Evolutionary conservation across 108 stramenopile species (phyloP), one percentile per base, ranked within the genome.

Genomic region (Fistulifera pelliculosa): DNA sequence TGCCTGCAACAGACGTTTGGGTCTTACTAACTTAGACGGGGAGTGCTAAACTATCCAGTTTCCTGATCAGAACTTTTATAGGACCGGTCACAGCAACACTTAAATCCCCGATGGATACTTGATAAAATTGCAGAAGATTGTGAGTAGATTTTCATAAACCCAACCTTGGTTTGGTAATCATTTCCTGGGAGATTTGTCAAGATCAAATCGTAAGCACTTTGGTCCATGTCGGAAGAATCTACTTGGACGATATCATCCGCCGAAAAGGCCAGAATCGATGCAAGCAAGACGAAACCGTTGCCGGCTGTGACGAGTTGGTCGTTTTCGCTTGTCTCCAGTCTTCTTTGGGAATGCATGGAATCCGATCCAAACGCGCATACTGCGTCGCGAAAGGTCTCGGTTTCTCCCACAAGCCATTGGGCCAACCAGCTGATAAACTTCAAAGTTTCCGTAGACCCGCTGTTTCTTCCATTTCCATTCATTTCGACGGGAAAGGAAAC

Each of bases 71-170:
- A 56, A 73, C 72, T 24, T 79, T 60, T 12, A 92, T 75, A 15
- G 90, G 90, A 42, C 75, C 73, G 26, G 87, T 65, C 22, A 92
- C 66, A 8, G 86, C 86, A 13, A 87, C 75, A 68, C 84, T 83
- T 53, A 92, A 56, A 41, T 80, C 77, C 8, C 90, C 90, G 27
- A 92, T 64, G 1, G 83, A 76, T 45, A 70, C 79, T 45, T 85
- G 82, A 54, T 87, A 87, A 79, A 85, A 55, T 92, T 92, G 64
- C 85, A 85, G 45, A 87, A 87, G 5, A 85, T 85, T 27, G 81
- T 83, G 31, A 92, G 68, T 13, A 79, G 82, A 50, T 85, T 87
- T 81, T 66, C 41, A 87, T 69, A 54, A 87, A 69, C 38, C 64
- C 57, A 13, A 73, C 66, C 2, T 58, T 58, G 14, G 69, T 68